These are phyloP conservation scores for Vigna nakashimae DNA, from an alignment of 306 rosid genomes.

Conservation along the genomic window DNA sequence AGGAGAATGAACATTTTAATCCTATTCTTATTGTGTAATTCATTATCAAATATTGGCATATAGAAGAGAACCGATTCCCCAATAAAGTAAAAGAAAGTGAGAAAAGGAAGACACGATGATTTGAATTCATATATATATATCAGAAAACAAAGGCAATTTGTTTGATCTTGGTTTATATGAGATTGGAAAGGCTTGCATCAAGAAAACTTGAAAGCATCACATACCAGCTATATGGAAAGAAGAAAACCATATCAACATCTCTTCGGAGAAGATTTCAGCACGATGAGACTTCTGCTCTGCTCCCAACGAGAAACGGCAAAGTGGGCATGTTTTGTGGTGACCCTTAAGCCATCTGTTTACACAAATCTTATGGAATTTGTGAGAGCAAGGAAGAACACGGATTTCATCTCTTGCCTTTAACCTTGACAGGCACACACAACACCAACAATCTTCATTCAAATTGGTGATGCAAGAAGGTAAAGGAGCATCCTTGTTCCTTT, in stretches of 20 bases:
- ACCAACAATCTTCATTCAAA: constrained; percentile 35
- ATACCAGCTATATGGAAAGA: constrained; percentile 89
- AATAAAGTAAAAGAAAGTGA: background rate
- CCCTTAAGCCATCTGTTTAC: constrained; percentile 83
- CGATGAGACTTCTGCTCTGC: constrained; percentile 49
- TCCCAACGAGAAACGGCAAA: constrained; percentile 77
- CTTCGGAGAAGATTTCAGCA: constrained; percentile 71
- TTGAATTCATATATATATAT: background rate
- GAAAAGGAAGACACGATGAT: background rate
- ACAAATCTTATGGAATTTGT: constrained; percentile 79
- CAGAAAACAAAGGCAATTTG: background rate
- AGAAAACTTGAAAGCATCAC: constrained; percentile 41
- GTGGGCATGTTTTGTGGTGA: constrained; percentile 71
- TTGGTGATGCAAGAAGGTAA: constrained; percentile 36
- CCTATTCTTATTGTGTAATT: background rate
- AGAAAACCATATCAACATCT: constrained; percentile 88
- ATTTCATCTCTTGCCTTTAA: constrained; percentile 57
- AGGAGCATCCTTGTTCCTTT: constrained; percentile 45
- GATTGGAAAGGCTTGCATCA: constrained; percentile 25
- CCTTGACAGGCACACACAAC: constrained; percentile 82
- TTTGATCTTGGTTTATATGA: constrained; percentile 10
- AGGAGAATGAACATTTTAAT: constrained; percentile 41
- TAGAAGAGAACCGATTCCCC: background rate
- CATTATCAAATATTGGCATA: background rate
- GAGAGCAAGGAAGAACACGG: constrained; percentile 77